These are phyloP conservation scores for Suhomyces prunicola DNA, from an alignment of 805 yeast species.

Conservation along the genomic window DNA sequence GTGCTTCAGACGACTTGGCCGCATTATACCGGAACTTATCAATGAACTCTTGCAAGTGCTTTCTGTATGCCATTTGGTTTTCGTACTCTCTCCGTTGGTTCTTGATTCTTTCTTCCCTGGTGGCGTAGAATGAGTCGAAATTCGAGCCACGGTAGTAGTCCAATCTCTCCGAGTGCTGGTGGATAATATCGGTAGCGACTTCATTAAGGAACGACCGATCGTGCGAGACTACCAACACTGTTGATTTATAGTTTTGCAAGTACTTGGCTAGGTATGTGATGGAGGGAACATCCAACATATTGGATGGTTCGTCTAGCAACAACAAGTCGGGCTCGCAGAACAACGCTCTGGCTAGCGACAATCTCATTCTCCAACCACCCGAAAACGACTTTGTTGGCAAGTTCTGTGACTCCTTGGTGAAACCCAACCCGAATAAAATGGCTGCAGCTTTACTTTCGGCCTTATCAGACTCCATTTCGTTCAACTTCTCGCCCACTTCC, in stretches of 20 bases:
- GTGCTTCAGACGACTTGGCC: conserved; percentile 96
- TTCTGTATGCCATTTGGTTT: conserved; percentile 93
- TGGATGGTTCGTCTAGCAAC: conserved; percentile 96
- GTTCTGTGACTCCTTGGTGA: conserved; percentile 80
- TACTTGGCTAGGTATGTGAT: conserved; percentile 90
- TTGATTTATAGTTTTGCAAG: conserved; percentile 84
- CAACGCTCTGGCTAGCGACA: conserved; percentile 95
- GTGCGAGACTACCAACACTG: conserved; percentile 94
- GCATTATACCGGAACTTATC: conserved; percentile 98
- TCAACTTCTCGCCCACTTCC: conserved; percentile 76
- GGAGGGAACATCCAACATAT: conserved; percentile 99
- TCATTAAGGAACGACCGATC: conserved; percentile 96
- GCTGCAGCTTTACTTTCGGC: conserved; percentile 98
- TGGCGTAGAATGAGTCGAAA: conserved; percentile 88
- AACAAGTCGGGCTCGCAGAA: conserved; percentile 95
- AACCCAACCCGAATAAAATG: conserved; percentile 89
- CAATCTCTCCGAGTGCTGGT: conserved; percentile 94
- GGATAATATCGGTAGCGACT: conserved; percentile 96
- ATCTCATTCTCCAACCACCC: conserved; percentile 99
- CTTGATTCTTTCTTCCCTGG: conserved; percentile 93
- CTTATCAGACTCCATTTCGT: conserved; percentile 94
- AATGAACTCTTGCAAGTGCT: conserved; percentile 89
- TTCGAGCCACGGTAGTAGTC: conserved; percentile 94
- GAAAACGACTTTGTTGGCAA: conserved; percentile 87
- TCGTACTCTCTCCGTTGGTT: conserved; percentile 94